These are phyloP conservation scores for Erigeron canadensis DNA, from an alignment of 129 eudicot genomes.

Conservation along the genomic window DNA sequence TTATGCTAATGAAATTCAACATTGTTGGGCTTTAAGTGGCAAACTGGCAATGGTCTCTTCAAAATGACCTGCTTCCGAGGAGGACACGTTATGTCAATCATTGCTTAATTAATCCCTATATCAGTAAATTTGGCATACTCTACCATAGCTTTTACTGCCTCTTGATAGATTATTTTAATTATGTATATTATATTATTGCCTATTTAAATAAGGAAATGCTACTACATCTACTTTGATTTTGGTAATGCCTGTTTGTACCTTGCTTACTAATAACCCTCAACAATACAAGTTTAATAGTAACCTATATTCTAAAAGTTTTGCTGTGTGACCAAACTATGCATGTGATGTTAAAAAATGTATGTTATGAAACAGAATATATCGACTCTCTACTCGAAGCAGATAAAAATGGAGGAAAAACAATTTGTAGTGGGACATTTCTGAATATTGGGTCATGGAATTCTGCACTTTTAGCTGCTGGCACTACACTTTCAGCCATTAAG, in stretches of 20 bases:
- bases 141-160: neutral
- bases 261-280: neutral
- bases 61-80: neutral
- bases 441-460: slow-evolving; percentile 88
- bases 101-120: neutral
- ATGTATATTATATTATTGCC: neutral
- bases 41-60: neutral
- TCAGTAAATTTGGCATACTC: neutral
- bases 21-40: neutral
- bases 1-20: neutral
- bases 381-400: slow-evolving; percentile 70
- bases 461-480: slow-evolving; percentile 92
- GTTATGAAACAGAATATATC: slow-evolving; percentile 58
- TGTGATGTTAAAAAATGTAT: slow-evolving; percentile 14
- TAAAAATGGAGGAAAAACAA: slow-evolving; percentile 43
- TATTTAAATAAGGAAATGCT: too few relatives aligned
- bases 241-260: too few relatives aligned
- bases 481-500: slow-evolving; percentile 76
- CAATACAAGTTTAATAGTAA: neutral
- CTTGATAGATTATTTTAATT: neutral
- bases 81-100: neutral
- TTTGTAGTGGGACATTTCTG: slow-evolving; percentile 71
- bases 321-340: slow-evolving; percentile 13
- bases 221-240: too few relatives aligned
- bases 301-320: neutral